phyloP scores from a whole-genome alignment of 345 rosid species.

The Eucalyptus paniculata region DNA sequence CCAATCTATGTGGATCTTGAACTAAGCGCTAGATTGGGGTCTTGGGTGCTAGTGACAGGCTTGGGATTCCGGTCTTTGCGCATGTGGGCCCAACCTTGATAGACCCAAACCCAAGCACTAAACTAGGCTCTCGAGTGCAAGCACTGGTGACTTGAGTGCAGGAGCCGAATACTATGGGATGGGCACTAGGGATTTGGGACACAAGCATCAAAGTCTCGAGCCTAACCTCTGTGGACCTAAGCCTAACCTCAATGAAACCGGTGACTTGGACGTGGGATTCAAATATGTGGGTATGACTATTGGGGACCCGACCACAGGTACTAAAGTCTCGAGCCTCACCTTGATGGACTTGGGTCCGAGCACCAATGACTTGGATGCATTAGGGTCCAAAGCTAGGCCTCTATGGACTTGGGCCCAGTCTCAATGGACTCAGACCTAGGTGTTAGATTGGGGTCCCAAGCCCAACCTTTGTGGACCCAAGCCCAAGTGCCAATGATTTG shows the following conservation, averaged over 20 bases:
- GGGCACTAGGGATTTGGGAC: neutral
- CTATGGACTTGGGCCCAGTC: accelerated
- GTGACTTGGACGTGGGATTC: neutral
- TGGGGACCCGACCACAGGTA: accelerated
- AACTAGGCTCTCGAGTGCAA: accelerated
- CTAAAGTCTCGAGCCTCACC: accelerated
- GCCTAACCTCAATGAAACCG: accelerated
- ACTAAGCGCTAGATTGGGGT: neutral
- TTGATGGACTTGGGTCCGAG: accelerated
- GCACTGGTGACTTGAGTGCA: accelerated
- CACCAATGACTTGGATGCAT: accelerated
- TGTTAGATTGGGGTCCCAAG: neutral
- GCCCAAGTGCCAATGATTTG: accelerated
- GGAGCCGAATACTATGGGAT: accelerated
- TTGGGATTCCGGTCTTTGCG: accelerated
- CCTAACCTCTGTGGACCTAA: accelerated
- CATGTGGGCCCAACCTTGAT: accelerated
- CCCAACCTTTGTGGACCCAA: accelerated
- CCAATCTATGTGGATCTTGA: accelerated
- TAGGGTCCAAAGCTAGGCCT: neutral
- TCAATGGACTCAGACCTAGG: accelerated
- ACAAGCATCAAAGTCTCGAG: accelerated
- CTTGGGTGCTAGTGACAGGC: accelerated
- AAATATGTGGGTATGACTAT: accelerated
- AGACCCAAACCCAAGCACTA: neutral